Evolutionary conservation across 2,329 filamentous ascomycete species (phyloP), one percentile per base, ranked within the genome.

Genomic region (Xylariaceae sp.): DNA sequence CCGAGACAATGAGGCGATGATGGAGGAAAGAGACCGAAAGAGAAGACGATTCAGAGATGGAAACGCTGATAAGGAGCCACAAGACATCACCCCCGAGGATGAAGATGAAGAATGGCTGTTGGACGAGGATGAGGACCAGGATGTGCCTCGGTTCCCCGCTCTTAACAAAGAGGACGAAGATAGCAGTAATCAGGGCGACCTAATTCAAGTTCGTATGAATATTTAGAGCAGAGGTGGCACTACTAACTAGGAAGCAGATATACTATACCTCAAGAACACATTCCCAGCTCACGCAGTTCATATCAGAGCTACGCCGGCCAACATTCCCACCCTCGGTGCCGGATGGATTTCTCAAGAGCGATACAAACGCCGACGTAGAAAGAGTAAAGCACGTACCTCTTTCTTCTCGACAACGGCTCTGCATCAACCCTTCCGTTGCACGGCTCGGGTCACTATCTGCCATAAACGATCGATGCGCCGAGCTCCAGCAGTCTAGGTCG

Each of bases 241-340:
- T 39, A 29, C 51, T 56, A 32, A 58, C 39, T 3, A 54, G 35
- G 59, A 6, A 37, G 48, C 69, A 84, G 77, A 88, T 96, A 50
- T 95, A 89, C 70, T 96, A 92, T 72, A 94, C 91, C 53, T 96
- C 91, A 6, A 82, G 91, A 67, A 96, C 91, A 1, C 91, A 96
- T 70, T 96, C 91, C 2, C 91, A 96, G 66, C 73, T 96, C 11
- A 87, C 87, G 1, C 91, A 96, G 67, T 95, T 96, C 70, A 85
- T 92, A 19, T 80, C 84, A 42, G 91, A 96, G 69, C 73, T 96
- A 48, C 83, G 86, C 1, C 84, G 89, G 31, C 88, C 95, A n/a
- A 73, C 74, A 0, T 84, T 95, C 56, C 89, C 91, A 3, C 78
- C 89, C 0, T 89, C 87, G 2, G 70, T 94, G 2, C 81, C 83